Evolutionary conservation across 495 filamentous ascomycete species (phyloP).

Genomic region (Penicillium bialowiezense): DNA sequence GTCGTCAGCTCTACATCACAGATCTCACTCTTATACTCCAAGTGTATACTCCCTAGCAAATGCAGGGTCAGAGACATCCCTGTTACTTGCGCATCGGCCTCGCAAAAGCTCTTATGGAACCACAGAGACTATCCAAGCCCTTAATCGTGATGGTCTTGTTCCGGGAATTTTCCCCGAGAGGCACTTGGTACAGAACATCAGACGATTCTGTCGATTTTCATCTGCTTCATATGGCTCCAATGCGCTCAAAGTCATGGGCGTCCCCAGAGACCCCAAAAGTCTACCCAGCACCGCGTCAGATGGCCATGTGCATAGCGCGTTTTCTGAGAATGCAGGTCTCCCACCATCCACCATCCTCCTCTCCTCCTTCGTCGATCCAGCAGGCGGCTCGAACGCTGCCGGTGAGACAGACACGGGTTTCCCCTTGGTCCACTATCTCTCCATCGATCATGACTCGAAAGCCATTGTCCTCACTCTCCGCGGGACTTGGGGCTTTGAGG

Average conservation of each 20-base stretch:
- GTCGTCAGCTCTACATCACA: constrained; percentile 30
- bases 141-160: constrained; percentile 55
- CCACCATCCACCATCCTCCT: constrained; percentile 67
- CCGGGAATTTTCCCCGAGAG: constrained; percentile 64
- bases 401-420: constrained; percentile 71
- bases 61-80: constrained; percentile 61
- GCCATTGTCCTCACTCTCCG: constrained; percentile 74
- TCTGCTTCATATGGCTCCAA: constrained; percentile 73
- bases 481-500: constrained; percentile 77
- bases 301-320: constrained; percentile 66
- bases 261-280: constrained; percentile 46
- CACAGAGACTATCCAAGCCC: constrained; percentile 50
- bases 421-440: constrained; percentile 76
- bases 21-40: constrained; percentile 42
- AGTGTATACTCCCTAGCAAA: constrained; percentile 71
- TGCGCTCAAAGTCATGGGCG: constrained; percentile 69
- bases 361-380: constrained; percentile 72
- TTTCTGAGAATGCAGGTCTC: constrained; percentile 67
- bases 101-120: constrained; percentile 55
- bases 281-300: constrained; percentile 38
- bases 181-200: constrained; percentile 68
- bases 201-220: constrained; percentile 73
- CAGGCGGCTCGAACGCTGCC: constrained; percentile 68
- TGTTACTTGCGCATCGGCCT: constrained; percentile 55
- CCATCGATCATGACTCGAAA: constrained; percentile 72